Percentiles rank a stretch among this genome's conserved stretches.
Evolutionary conservation across 129 eudicot species (phyloP).

Genomic region (Flaveria trinervia): DNA sequence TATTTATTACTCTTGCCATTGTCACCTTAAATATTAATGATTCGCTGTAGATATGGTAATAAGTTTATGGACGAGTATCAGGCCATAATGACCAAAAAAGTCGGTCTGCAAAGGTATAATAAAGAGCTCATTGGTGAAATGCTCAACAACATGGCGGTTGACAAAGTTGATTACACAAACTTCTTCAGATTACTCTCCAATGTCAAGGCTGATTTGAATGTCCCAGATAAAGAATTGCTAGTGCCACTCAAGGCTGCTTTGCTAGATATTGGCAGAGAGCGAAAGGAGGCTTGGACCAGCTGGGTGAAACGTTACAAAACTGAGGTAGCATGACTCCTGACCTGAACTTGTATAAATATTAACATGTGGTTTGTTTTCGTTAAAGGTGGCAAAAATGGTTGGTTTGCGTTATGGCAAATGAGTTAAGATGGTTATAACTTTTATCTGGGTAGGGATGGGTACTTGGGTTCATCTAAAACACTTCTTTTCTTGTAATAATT

Average conservation of each 20-base stretch:
- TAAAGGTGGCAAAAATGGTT: not conserved
- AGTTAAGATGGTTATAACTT: too few species aligned
- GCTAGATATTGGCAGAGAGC: constrained; percentile 85
- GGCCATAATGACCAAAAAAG: constrained; percentile 82
- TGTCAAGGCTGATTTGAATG: constrained; percentile 55
- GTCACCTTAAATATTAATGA: not conserved
- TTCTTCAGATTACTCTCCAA: constrained; percentile 88
- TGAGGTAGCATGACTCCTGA: constrained; percentile 56
- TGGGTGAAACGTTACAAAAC: constrained; percentile 77
- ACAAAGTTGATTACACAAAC: constrained; percentile 97
- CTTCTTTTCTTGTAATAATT: not conserved
- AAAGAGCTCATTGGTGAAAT: constrained; percentile 73
- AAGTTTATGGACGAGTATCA: constrained; percentile 95
- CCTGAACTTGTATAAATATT: not conserved
- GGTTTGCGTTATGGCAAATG: not conserved
- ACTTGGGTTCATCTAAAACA: not conserved
- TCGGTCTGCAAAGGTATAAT: constrained; percentile 77
- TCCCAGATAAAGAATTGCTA: constrained; percentile 58
- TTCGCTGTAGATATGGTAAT: constrained; percentile 69
- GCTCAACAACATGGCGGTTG: constrained; percentile 90
- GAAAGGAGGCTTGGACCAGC: constrained; percentile 90
- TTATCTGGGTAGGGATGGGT: not conserved
- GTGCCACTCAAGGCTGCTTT: constrained; percentile 80
- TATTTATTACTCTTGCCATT: not conserved
- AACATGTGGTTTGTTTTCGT: not conserved